Evolutionary conservation across 1,284 basidiomycete species (phyloP), one percentile per base, ranked within the genome.

Genomic region (Schizophyllum commune): DNA sequence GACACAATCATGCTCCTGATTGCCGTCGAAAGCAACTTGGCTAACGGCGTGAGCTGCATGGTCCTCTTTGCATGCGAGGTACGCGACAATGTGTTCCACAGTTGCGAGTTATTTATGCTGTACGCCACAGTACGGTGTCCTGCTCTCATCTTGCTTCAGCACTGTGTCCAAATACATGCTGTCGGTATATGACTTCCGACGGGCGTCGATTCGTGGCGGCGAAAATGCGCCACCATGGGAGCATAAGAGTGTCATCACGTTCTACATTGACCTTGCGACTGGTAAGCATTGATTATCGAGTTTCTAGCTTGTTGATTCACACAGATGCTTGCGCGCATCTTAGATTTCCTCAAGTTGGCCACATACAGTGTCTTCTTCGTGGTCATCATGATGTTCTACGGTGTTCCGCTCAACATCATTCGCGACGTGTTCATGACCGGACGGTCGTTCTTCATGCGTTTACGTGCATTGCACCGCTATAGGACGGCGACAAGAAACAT

Each of bases 351-450:
- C 65, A 98, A 98, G 74, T 82, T 99, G 62, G 79, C 89, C 57
- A 97, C 92, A 0, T 99, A 99, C 77, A 82, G 97, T 63, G 78
- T 89, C 56, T 98, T 98, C 82, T 96, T 97, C 80, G 83, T 86
- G 64, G 85, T 97, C 67, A 94, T 98, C 69, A 88, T 97, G 67
- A 87, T 91, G 7, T 89, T 92, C 78, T 96, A 97, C 68, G 96
- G 96, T n/a, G 80, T 99, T 34, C 96, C 97, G 0, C 80, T 99
- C 60, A 98, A 98, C 78, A 94, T 98, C 64, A 84, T 98, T 59
- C 91, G 96, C 57, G 96, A 99, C 75, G 93, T 99, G 47, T 98
- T 96, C 77, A 84, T 97, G 69, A 97, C 96, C 1, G 89, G 92
- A 4, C 85, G 94, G 17, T 96, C 94, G 5, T 97, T 99, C 78